Evolutionary conservation across 2,329 filamentous ascomycete species (phyloP), one percentile per base, ranked within the genome.

Genomic region (Beauveria sp.): DNA sequence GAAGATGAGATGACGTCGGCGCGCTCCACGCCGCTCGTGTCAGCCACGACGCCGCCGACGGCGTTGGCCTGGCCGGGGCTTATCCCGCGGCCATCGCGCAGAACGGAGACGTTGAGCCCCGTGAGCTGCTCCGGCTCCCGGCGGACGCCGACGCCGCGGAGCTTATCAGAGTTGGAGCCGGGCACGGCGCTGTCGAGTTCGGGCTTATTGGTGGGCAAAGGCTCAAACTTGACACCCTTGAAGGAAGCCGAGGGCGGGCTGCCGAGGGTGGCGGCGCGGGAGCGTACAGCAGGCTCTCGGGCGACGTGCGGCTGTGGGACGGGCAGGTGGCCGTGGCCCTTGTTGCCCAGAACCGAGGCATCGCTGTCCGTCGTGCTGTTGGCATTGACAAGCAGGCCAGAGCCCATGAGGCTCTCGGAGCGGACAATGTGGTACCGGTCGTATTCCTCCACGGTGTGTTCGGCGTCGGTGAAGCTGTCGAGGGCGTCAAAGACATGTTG

Each of bases 401-500:
- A 74, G 3, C 74, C 77, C 8, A 82, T 71, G 12, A 84, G 68
- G 66, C 80, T 83, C 63, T 77, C 76, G 52, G 78, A 75, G n/a
- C 82, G 75, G 30, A 79, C 81, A 30, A 76, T 71, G 55, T 76
- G 76, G 67, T 86, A 87, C 46, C 78, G 78, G 58, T 81, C 83
- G 66, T 84, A 87, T 68, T 88, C 83, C 67, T 85, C 84, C 62
- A 81, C 76, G 2, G 80, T 79, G 67, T 86, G 83, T 53, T 81
- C 79, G 0, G 83, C 78, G 47, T 79, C 78, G 2, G 81, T 83
- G 70, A 88, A 91, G 67, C 81, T 87, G 63, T 96, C 86, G 10
- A 99, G 78, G 0, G 95, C 93, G 67, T 96, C 88, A 65, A 96
- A 93, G 1, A 99, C 91, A 71, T 96, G 91, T 18, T 87, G 90